These are phyloP conservation scores for Perkinsus olseni DNA, from an alignment of 169 alveolate genomes.

Conservation along the genomic window DNA sequence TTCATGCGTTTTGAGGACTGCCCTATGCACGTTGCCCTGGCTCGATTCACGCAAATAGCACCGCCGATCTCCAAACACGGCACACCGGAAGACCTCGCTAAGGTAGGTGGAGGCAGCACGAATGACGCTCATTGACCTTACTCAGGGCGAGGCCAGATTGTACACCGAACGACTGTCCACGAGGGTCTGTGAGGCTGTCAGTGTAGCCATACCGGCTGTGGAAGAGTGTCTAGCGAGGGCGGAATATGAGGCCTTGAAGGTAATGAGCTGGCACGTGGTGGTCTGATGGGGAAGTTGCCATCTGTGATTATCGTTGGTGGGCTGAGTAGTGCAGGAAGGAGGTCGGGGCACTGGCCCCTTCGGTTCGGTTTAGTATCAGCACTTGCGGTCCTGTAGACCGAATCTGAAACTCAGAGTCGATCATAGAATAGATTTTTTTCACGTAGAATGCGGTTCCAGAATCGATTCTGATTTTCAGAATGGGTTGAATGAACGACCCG, in stretches of 20 bases:
- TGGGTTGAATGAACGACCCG: too few relatives aligned
- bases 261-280: not conserved
- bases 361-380: too few relatives aligned
- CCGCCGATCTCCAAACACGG: not conserved
- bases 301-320: not conserved
- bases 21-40: not conserved
- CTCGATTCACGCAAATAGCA: not conserved
- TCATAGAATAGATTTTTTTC: too few relatives aligned
- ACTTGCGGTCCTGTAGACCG: not conserved
- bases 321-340: not conserved
- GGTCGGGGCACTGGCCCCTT: too few relatives aligned
- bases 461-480: too few relatives aligned
- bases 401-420: not conserved
- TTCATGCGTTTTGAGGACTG: not conserved
- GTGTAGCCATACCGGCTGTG: not conserved
- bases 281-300: too few relatives aligned
- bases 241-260: not conserved
- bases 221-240: not conserved
- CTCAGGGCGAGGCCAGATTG: not conserved
- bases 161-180: not conserved
- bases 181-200: not conserved
- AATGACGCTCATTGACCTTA: not conserved
- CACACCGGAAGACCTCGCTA: not conserved
- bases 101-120: not conserved
- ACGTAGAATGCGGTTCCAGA: not conserved